Base-by-base conservation (phyloP, 495 filamentous ascomycete genomes). In the Thozetella sp. region DNA sequence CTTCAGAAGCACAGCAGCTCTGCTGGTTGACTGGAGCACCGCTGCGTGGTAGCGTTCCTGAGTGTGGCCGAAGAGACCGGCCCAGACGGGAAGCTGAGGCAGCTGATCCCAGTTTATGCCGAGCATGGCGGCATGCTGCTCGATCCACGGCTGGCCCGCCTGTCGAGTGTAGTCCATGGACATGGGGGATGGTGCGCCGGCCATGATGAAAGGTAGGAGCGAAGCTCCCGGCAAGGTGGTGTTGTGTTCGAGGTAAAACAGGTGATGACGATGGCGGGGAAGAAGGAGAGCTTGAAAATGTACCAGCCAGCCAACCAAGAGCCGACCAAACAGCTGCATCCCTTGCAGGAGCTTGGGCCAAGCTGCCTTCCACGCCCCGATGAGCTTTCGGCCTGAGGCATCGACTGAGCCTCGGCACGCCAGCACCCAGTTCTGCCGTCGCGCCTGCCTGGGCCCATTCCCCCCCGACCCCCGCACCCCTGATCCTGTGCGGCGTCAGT, bases 41-140 rank as follows among this genome's bases (percentile, higher is more conserved):
- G 26, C 11, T 1, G 9, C 20, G 25, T 55, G 54, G 26, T 62
- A 55, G 53, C 58, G 57, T 4, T 6, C 3, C 2, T 51, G 45
- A 2, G 61, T 62, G 56, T 56, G 55, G 48, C 25, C 37, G 27
- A 59, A 51, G 24, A 56, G 12, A 13, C 48, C 24, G 13, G 34
- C 58, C 22, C 54, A 66, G 24, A 52, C 34, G 22, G 64, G 63
- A 4, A 63, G 45, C 40, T 57, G 52, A 4, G 66, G 63, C 9
- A 68, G 58, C 46, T 12, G 22, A n/a, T 66, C 63, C 26, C 58
- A 59, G 24, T 59, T 54, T 15, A 53, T 11, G 53, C 56, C 55
- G 23, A 62, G 59, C 52, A 61, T 30, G 0, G 10, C 20, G 20
- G 48, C 27, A 61, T 17, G 1, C 25, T 34, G 12, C 11, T 48